Evolutionary conservation across 164 flowering plant genomes (phyloP), one percentile per base, ranked within the genome.

Genomic region (Malania oleifera): DNA sequence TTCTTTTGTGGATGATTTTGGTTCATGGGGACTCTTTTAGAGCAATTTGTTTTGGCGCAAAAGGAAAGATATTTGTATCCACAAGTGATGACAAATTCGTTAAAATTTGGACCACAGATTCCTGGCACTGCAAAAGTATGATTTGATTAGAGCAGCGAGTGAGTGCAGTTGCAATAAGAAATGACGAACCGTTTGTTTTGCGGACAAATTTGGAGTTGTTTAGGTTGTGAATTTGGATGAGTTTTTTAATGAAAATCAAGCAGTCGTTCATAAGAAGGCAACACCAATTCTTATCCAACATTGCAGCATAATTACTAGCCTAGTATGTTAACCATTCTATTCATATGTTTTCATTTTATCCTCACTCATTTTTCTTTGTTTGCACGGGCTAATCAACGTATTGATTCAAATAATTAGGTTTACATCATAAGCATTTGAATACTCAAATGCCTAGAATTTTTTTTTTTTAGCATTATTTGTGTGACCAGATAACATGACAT

Each of bases 161-260:
- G 62, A 90, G 78, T 65, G 96, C 99, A 12, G 82, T 83, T 73
- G 88, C 96, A 4, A 68, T 93, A 57, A 88, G 91, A 68, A 69
- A 53, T 50, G 88, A 93, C 68, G 86, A 71, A 25, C 54, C 34
- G 19, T 80, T 73, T 78, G 84, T 73, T 93, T 77, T 79, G 91
- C 99, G 40, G 99, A 95, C 67, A 95, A 95, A 70, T 95, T 95
- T 76, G 99, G 97, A 44, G 95, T 83, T 54, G 87, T 90, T 18
- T 90, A 95, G 91, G 81, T 73, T 31, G 80, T 81, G 58, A 73
- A 67, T 61, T 50, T 87, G 23, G 69, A 65, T 45, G 78, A 52
- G 52, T 29, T 54, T n/a, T n/a, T n/a, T 28, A 50, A 55, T 51
- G 80, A 72, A 54, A 61, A 60, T 60, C 61, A 61, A 54, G 31